Conservation (phyloP, 805 yeast genomes). For the Maudiozyma saulgeensis region DNA sequence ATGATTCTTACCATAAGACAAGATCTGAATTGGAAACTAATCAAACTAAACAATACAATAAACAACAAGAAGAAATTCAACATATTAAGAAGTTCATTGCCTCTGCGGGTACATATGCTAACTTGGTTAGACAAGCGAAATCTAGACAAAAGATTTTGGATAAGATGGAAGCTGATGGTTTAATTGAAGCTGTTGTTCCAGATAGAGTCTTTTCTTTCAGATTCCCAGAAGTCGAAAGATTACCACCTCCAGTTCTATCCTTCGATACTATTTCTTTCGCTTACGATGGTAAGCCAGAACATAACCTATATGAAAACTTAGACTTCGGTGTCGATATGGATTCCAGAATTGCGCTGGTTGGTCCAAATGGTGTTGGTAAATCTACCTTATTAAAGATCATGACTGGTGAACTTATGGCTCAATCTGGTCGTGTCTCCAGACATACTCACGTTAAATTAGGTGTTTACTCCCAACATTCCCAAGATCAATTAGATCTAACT, state of each 20-base stretch:
- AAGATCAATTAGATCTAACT: constrained; percentile 93
- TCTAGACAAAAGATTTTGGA: constrained; percentile 98
- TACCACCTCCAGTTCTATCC: constrained; percentile 97
- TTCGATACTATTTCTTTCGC: constrained; percentile 92
- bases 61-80: constrained; percentile 97
- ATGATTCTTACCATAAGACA: constrained; percentile 93
- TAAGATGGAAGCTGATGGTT: constrained; percentile 99
- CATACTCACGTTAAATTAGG: constrained; percentile 97
- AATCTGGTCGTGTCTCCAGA: constrained; percentile 89
- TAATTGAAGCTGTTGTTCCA: constrained; percentile 81
- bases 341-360: constrained; percentile 94
- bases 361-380: constrained; percentile 99
- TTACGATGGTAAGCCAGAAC: constrained; percentile 73
- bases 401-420: constrained; percentile 90
- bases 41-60: constrained; percentile 93
- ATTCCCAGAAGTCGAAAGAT: constrained; percentile 90
- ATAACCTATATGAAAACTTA: constrained; percentile 80
- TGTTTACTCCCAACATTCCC: constrained; percentile 97
- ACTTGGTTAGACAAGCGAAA: constrained; percentile 96
- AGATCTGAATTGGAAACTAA: constrained; percentile 88
- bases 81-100: constrained; percentile 99
- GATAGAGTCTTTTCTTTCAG: constrained; percentile 91
- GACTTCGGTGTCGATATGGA: constrained; percentile 99
- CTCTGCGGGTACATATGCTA: constrained; percentile 98
- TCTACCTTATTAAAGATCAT: constrained; percentile 90